Conservation (phyloP, 306 rosid genomes). For the Castanea sativa region DNA sequence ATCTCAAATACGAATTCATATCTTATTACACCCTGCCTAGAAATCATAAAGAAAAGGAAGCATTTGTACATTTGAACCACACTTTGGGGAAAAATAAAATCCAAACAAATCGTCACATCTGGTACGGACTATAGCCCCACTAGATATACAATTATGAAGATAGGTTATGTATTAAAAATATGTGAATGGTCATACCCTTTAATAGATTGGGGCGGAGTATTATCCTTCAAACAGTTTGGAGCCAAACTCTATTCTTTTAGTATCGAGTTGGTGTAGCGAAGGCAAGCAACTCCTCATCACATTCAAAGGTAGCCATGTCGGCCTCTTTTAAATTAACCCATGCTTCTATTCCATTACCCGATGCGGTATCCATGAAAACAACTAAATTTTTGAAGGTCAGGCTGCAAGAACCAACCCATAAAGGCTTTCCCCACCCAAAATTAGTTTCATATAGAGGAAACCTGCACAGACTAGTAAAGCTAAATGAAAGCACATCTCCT, state of each 20-base stretch:
- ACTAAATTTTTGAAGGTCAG: constrained; percentile 15
- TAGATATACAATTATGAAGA: too few relatives aligned
- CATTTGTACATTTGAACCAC: too few relatives aligned
- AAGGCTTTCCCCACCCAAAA: constrained; percentile 48
- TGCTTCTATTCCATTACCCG: constrained; percentile 31
- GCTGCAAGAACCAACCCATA: constrained; percentile 29
- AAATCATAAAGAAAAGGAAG: too few relatives aligned
- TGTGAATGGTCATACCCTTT: too few relatives aligned
- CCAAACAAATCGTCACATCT: too few relatives aligned
- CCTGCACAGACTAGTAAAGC: constrained; percentile 2
- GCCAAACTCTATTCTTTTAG: neutral
- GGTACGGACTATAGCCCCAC: too few relatives aligned
- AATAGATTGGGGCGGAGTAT: too few relatives aligned
- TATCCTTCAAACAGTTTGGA: too few relatives aligned
- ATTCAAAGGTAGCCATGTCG: constrained; percentile 26
- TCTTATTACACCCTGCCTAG: too few relatives aligned
- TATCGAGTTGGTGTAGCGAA: neutral
- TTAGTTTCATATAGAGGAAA: constrained; percentile 28
- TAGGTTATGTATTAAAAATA: too few relatives aligned
- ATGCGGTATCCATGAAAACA: constrained; percentile 16
- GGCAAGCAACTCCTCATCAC: neutral
- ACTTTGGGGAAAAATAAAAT: too few relatives aligned
- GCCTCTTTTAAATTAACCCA: constrained; percentile 35
- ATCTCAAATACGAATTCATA: too few relatives aligned
- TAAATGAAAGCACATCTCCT: neutral